These are phyloP conservation scores for Asterophora parasitica DNA, from an alignment of 768 basidiomycete species.

Conservation along the genomic window DNA sequence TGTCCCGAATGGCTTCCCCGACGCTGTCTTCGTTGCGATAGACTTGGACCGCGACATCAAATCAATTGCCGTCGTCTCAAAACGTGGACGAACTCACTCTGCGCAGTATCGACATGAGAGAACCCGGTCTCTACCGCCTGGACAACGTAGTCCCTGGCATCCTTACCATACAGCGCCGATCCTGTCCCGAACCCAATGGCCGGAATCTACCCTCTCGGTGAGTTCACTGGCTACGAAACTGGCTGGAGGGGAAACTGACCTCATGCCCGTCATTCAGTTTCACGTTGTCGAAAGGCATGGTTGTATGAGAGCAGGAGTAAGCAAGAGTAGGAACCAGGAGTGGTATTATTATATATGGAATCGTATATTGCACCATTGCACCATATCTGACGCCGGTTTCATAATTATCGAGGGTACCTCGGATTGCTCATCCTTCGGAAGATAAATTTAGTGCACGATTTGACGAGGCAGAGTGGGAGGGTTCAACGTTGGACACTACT, in stretches of 20 bases:
- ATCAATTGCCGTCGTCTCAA: slow-evolving; percentile 3
- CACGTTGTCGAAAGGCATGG: slow-evolving; percentile 10
- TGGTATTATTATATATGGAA: too few species aligned
- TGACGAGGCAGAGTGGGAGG: too few species aligned
- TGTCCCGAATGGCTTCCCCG: slow-evolving; percentile 40
- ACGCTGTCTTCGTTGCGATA: slow-evolving; percentile 35
- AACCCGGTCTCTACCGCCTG: slow-evolving; percentile 17
- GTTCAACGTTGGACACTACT: too few species aligned
- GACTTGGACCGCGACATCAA: slow-evolving; percentile 27
- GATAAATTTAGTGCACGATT: too few species aligned
- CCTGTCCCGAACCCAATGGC: slow-evolving; percentile 17
- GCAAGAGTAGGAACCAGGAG: too few species aligned
- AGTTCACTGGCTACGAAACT: background rate
- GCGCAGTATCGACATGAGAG: slow-evolving; percentile 21
- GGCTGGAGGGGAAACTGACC: background rate
- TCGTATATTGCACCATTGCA: too few species aligned
- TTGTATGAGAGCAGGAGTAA: too few species aligned
- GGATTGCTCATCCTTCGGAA: too few species aligned
- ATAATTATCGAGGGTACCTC: too few species aligned
- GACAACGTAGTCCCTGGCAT: slow-evolving; percentile 8
- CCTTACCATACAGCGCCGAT: slow-evolving; percentile 4
- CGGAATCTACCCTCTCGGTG: slow-evolving; percentile 7
- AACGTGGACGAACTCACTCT: slow-evolving; percentile 21
- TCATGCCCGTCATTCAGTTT: slow-evolving; percentile 15
- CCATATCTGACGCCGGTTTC: too few species aligned